A percentile compares a stretch with the other conserved stretches of the same genome.
Conservation (phyloP, 2,329 filamentous ascomycete genomes). For the Apiospora hydei region DNA sequence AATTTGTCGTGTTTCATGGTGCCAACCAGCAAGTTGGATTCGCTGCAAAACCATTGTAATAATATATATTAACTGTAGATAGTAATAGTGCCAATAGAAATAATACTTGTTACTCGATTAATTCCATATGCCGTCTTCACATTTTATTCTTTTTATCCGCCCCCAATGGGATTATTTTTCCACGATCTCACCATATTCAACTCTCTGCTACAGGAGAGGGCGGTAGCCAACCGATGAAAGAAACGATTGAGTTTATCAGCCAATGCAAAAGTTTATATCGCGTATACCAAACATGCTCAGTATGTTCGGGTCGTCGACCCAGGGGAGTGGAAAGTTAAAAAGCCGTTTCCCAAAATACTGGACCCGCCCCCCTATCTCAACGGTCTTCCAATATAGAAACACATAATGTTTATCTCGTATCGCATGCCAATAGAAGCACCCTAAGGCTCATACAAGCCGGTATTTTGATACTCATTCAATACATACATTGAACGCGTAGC, state of each 20-base stretch:
- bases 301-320: not conserved
- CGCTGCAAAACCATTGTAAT: conserved; percentile 37
- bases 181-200: not conserved
- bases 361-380: conserved; percentile 6
- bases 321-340: not conserved
- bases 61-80: not conserved
- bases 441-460: not conserved
- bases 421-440: not conserved
- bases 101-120: not conserved
- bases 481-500: not conserved
- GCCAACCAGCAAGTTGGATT: conserved; percentile 47
- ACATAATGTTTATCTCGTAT: not conserved
- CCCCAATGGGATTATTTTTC: not conserved
- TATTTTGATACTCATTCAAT: not conserved
- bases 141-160: not conserved
- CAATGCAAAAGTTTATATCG: not conserved
- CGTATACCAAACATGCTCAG: not conserved
- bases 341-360: not conserved
- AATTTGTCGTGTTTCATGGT: conserved; percentile 65
- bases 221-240: not conserved
- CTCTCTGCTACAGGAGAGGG: not conserved
- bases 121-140: not conserved
- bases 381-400: not conserved
- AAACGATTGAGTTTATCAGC: not conserved
- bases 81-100: not conserved